phyloP scores from a whole-genome alignment of 139 green algal genomes.

The Tetraselmis chui region DNA sequence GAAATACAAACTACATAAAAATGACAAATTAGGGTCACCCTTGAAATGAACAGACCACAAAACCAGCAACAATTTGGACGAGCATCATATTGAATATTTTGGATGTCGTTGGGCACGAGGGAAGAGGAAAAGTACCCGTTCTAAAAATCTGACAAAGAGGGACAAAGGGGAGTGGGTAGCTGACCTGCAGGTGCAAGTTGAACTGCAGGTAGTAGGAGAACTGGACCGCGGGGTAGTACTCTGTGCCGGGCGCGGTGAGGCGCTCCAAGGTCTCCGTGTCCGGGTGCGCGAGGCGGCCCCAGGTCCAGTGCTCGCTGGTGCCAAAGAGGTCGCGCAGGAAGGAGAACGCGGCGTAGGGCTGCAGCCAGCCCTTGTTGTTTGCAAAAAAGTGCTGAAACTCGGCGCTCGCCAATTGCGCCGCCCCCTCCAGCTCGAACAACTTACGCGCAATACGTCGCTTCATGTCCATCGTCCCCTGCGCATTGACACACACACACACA shows the following conservation, averaged over 20 bases:
- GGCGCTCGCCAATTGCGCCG: background rate
- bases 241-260: slow-evolving; percentile 38
- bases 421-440: slow-evolving; percentile 19
- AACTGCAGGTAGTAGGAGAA: slow-evolving; percentile 86
- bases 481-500: too few species aligned
- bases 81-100: too few species aligned
- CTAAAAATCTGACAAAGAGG: too few species aligned
- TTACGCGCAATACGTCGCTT: slow-evolving; percentile 66
- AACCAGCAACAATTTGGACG: too few species aligned
- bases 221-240: slow-evolving; percentile 39
- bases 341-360: slow-evolving; percentile 83
- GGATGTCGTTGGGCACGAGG: too few species aligned
- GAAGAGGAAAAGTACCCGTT: too few species aligned
- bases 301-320: slow-evolving; percentile 84
- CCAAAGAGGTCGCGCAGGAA: slow-evolving; percentile 80
- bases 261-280: slow-evolving; percentile 36
- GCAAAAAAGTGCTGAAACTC: slow-evolving; percentile 49
- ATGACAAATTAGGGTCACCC: too few species aligned
- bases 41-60: too few species aligned
- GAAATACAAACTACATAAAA: too few species aligned
- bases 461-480: slow-evolving; percentile 51
- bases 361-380: slow-evolving; percentile 73
- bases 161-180: background rate
- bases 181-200: slow-evolving; percentile 65
- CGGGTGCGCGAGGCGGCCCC: slow-evolving; percentile 58